Conservation (phyloP, 768 basidiomycete species). For the Panus rudis region DNA sequence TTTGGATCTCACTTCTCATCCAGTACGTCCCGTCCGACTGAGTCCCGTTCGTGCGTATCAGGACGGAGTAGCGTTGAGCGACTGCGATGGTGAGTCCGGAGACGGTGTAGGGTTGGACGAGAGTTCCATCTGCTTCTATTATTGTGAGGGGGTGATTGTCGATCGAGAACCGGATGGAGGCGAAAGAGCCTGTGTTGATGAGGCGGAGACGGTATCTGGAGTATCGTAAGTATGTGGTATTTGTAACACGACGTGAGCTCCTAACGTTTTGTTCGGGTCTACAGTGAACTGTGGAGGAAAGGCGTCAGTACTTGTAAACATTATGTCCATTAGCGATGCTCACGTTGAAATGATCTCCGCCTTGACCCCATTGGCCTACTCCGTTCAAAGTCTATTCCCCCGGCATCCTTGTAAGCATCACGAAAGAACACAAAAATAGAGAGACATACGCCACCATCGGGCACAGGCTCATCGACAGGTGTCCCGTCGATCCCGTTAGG, state of each 20-base stretch:
- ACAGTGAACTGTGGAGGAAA: constrained; percentile 26
- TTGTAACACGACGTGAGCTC: background rate
- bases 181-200: constrained; percentile 41
- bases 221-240: background rate
- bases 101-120: constrained; percentile 32
- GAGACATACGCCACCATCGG: constrained; percentile 24
- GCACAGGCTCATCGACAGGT: constrained; percentile 28
- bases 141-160: constrained; percentile 40
- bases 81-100: constrained; percentile 34
- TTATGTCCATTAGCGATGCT: background rate
- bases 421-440: background rate
- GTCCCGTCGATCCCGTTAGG: constrained; percentile 24
- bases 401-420: background rate
- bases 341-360: constrained; percentile 24
- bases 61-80: constrained; percentile 45
- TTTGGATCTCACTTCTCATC: constrained; percentile 34
- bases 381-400: constrained; percentile 24
- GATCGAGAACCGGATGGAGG: constrained; percentile 37
- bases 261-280: constrained; percentile 24
- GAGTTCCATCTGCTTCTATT: constrained; percentile 42
- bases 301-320: constrained; percentile 8
- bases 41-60: constrained; percentile 35
- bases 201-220: constrained; percentile 39
- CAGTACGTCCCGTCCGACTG: constrained; percentile 29
- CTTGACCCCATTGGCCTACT: constrained; percentile 27